phyloP scores from a whole-genome alignment of 2,329 filamentous ascomycete genomes.

The Colletotrichum sp. region DNA sequence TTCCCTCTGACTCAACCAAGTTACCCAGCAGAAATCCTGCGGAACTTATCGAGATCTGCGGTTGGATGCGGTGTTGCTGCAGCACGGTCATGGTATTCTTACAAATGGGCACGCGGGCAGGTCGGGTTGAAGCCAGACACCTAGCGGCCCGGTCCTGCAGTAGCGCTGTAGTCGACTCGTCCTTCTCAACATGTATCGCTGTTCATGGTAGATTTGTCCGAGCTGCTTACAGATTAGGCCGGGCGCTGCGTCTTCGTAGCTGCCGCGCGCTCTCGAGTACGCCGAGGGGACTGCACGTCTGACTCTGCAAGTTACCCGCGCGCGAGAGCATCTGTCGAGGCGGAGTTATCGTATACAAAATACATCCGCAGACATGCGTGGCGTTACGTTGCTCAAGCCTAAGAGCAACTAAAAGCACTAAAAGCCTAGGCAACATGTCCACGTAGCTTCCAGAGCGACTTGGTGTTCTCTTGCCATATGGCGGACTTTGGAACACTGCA shows the following conservation, averaged over 20 bases:
- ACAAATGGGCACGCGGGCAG: neutral
- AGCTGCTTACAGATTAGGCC: neutral
- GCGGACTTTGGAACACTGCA: neutral
- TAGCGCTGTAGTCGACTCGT: neutral
- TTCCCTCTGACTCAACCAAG: neutral
- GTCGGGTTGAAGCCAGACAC: neutral
- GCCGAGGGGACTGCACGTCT: neutral
- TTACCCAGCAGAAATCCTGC: neutral
- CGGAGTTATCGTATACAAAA: neutral
- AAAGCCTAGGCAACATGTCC: neutral
- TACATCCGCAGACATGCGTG: neutral
- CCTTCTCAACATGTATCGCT: neutral
- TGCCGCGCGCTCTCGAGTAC: neutral
- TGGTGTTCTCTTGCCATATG: neutral
- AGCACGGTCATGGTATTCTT: neutral
- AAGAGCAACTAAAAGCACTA: neutral
- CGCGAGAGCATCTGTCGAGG: neutral
- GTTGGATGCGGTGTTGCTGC: neutral
- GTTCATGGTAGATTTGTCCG: neutral
- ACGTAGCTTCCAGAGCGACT: neutral
- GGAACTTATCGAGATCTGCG: neutral
- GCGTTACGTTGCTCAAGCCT: neutral
- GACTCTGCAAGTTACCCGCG: neutral
- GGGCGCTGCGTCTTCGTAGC: neutral
- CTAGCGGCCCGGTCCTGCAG: neutral